These are phyloP conservation scores for Candida manassasensis DNA, from an alignment of 805 yeast genomes.

Conservation along the genomic window DNA sequence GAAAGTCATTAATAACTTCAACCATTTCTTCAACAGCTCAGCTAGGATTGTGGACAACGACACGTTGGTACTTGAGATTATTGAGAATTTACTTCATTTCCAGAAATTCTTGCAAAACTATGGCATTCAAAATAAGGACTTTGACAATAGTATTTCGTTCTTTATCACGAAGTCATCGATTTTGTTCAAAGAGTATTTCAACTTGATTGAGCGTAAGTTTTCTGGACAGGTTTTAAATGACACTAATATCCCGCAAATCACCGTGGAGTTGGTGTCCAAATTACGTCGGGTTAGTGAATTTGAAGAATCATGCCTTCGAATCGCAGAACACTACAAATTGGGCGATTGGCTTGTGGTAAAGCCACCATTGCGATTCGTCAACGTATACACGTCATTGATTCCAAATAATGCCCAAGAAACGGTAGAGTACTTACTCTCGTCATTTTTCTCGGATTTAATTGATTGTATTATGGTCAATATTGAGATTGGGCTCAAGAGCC, in stretches of 20 bases:
- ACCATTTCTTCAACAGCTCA: constrained; percentile 11
- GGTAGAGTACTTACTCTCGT: constrained; percentile 51
- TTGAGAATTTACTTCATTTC: constrained; percentile 37
- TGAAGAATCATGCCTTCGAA: constrained; percentile 44
- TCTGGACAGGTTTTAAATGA: constrained; percentile 30
- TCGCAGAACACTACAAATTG: constrained; percentile 48
- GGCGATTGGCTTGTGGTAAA: constrained; percentile 67
- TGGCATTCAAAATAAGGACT: constrained; percentile 4
- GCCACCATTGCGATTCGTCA: constrained; percentile 47
- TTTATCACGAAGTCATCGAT: constrained; percentile 21
- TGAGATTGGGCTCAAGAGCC: constrained; percentile 51
- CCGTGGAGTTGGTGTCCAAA: constrained; percentile 67
- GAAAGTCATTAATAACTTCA: constrained; percentile 11
- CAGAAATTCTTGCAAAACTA: constrained; percentile 7
- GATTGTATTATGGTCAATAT: constrained; percentile 66
- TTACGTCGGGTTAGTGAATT: constrained; percentile 63
- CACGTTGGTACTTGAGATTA: constrained; percentile 33
- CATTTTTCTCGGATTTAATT: constrained; percentile 71
- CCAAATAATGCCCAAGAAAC: constrained; percentile 33
- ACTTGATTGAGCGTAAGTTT: constrained; percentile 50
- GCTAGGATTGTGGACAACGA: constrained; percentile 19
- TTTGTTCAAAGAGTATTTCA: constrained; percentile 54
- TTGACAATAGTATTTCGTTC: constrained; percentile 11
- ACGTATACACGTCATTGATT: constrained; percentile 45
- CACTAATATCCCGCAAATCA: constrained; percentile 63